Conservation (phyloP, 441 rosid species). For the Jatropha podagrica region DNA sequence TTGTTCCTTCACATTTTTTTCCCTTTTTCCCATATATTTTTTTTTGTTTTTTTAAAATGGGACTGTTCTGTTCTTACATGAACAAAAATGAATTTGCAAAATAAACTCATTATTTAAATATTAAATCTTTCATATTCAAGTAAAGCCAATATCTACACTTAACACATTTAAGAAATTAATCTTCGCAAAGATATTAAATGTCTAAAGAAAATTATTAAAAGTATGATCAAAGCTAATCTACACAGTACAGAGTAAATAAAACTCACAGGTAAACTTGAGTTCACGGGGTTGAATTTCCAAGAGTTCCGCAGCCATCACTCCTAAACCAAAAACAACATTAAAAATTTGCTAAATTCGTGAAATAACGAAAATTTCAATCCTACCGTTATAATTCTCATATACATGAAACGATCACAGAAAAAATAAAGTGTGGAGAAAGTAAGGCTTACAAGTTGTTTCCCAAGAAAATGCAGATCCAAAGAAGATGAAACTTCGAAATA, state of each 20-base stretch:
- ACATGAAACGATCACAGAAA: no score
- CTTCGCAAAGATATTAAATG: neutral
- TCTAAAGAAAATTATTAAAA: no score
- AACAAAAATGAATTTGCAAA: no score
- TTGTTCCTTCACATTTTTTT: no score
- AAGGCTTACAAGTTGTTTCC: neutral
- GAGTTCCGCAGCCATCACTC: constrained; percentile 34
- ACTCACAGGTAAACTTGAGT: constrained; percentile 46
- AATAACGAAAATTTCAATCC: neutral
- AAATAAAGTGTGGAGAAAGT: neutral
- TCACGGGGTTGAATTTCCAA: constrained; percentile 47
- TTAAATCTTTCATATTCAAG: no score
- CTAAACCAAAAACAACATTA: neutral
- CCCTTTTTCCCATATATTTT: no score
- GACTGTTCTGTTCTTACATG: no score
- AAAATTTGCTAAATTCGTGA: neutral
- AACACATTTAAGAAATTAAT: no score
- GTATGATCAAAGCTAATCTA: neutral
- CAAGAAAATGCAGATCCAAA: constrained; percentile 5
- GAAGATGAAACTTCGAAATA: neutral
- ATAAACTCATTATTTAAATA: no score
- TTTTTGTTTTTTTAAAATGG: no score
- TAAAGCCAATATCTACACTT: no score
- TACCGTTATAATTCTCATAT: no score
- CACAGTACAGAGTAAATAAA: neutral